Conservation (phyloP, 108 stramenopile species). For the Stephanodiscus minutulus region DNA sequence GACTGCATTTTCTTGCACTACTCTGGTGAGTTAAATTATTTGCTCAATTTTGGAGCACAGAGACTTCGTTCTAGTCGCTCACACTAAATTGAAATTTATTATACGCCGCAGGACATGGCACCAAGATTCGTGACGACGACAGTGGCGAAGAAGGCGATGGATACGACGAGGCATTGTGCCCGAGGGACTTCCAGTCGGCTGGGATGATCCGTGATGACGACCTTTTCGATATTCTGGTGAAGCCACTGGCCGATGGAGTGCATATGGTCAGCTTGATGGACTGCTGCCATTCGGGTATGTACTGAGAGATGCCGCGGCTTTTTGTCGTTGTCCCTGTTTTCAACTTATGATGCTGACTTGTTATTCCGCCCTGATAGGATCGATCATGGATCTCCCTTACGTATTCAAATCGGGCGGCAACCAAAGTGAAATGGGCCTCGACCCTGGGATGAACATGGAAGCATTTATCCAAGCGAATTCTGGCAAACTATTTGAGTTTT, state of each 20-base stretch:
- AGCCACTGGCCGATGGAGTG: conserved; percentile 19
- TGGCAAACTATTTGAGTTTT: conserved; percentile 30
- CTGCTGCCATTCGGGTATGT: conserved; percentile 63
- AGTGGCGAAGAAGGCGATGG: conserved; percentile 65
- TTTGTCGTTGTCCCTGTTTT: background rate
- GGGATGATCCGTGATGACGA: conserved; percentile 70
- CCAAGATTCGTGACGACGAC: conserved; percentile 63
- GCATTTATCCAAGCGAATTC: conserved; percentile 46
- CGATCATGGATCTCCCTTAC: conserved; percentile 56
- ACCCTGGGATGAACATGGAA: conserved; percentile 54
- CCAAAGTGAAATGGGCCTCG: conserved; percentile 52
- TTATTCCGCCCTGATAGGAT: conserved; percentile 44
- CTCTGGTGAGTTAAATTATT: conserved; percentile 48
- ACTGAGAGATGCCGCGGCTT: background rate
- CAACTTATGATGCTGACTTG: background rate
- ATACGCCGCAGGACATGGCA: conserved; percentile 72
- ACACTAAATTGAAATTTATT: conserved; percentile 13
- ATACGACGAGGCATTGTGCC: conserved; percentile 68
- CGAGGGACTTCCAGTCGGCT: conserved; percentile 54
- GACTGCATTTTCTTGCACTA: conserved; percentile 75
- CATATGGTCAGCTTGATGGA: conserved; percentile 59
- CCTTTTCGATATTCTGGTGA: conserved; percentile 56
- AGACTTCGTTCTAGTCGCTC: background rate
- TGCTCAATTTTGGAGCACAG: too few species aligned
- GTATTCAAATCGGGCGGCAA: conserved; percentile 66